Conservation (phyloP, 2,329 filamentous ascomycete species). For the Aspergillus sp. region DNA sequence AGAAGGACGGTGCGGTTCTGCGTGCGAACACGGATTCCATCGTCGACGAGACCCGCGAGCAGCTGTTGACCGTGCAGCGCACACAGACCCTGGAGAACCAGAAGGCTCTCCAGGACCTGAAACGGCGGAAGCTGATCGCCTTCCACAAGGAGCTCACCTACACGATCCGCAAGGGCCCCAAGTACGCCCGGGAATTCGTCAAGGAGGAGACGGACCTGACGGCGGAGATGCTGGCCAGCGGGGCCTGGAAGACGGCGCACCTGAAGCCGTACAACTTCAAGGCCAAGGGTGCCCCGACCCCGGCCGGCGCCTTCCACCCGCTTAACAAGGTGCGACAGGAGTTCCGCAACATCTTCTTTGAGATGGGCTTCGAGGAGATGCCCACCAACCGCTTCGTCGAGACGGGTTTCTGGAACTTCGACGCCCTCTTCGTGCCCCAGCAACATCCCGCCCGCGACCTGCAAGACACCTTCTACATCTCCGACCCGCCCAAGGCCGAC, state of each 20-base stretch:
- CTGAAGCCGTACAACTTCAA: slow-evolving; percentile 88
- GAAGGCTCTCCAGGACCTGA: slow-evolving; percentile 77
- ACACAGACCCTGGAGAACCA: slow-evolving; percentile 68
- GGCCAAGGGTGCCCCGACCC: slow-evolving; percentile 55
- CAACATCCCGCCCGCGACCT: slow-evolving; percentile 96
- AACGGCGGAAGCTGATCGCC: slow-evolving; percentile 86
- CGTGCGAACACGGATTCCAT: slow-evolving; percentile 66
- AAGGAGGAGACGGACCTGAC: slow-evolving; percentile 96
- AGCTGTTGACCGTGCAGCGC: slow-evolving; percentile 70
- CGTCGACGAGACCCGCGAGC: slow-evolving; percentile 73
- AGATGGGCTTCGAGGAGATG: slow-evolving; percentile 99
- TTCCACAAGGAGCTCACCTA: slow-evolving; percentile 83
- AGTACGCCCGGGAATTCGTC: slow-evolving; percentile 83
- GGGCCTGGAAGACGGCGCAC: slow-evolving; percentile 86
- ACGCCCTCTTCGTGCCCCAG: slow-evolving; percentile 92
- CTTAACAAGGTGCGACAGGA: slow-evolving; percentile 94
- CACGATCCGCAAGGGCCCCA: slow-evolving; percentile 77
- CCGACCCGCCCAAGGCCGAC: slow-evolving; percentile 77
- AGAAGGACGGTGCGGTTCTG: slow-evolving; percentile 60
- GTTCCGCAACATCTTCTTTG: slow-evolving; percentile 98
- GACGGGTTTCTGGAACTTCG: slow-evolving; percentile 99
- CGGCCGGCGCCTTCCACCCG: slow-evolving; percentile 52
- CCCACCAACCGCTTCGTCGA: slow-evolving; percentile 91
- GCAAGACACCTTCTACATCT: slow-evolving; percentile 98
- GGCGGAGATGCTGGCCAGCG: slow-evolving; percentile 81